Evolutionary conservation across 768 basidiomycete species (phyloP).

Genomic region (Nidularia sp.): DNA sequence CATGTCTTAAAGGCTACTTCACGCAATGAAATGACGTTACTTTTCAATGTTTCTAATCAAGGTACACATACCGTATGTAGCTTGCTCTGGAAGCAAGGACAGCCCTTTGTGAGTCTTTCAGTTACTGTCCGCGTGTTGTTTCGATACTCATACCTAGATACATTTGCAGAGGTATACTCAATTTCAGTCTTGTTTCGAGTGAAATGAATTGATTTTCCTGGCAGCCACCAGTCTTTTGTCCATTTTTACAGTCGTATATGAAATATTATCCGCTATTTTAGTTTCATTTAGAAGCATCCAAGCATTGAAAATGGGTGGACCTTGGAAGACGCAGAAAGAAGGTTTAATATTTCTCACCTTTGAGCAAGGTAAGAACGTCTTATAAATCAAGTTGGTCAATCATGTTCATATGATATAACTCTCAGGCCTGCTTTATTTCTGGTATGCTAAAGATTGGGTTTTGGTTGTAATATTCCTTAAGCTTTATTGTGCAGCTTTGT

Average conservation of each 20-base stretch:
- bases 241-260: neutral
- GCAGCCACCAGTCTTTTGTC: neutral
- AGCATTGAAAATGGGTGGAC: neutral
- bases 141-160: neutral
- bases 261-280: neutral
- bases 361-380: neutral
- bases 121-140: neutral
- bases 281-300: neutral
- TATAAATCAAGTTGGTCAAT: neutral
- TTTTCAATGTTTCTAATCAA: neutral
- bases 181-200: neutral
- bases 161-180: neutral
- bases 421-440: neutral
- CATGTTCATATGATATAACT: neutral
- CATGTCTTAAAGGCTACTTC: neutral
- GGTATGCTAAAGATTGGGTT: neutral
- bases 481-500: neutral
- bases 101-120: constrained; percentile 6
- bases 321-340: neutral
- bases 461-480: neutral
- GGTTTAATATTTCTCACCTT: neutral
- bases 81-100: constrained; percentile 4
- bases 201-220: neutral
- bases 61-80: neutral
- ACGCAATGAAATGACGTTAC: neutral